Evolutionary conservation across 352 stramenopile species (phyloP), one percentile per base, ranked within the genome.

Genomic region (Phytopythium delawarense): DNA sequence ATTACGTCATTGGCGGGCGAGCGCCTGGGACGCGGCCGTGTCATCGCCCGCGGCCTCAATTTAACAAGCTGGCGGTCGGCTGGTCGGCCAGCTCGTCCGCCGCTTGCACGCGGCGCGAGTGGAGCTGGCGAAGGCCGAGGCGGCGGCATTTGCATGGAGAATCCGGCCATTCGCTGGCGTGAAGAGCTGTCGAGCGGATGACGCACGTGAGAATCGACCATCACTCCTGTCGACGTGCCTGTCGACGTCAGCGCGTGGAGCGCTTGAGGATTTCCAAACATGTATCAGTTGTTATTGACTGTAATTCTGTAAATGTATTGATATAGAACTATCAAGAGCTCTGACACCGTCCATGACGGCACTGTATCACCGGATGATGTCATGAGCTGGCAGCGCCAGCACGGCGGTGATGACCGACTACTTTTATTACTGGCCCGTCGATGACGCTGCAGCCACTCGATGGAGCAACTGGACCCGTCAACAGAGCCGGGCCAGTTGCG

Each of bases 321-420:
- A 23, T 5, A 23, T 45, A 42, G 2, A 15, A 4, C 18, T 7
- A 59, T 50, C 4, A 0, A 15, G 15, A 3, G 49, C 30, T 28
- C 18, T 39, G 49, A 55, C 35, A 40, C 23, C n/a, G 49, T 48
- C 13, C n/a, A 7, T 45, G 53, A 59, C 35, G 34, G 9, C n/a
- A 21, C 18, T 30, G 21, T 49, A 37, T 59, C 34, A 59, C n/a
- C 13, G 35, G 25, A 49, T 59, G 53, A 59, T 59, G 53, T 59
- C 53, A 59, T 59, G 34, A n/a, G 16, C 18, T 11, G 45, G 45
- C 45, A 21, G 9, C 11, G 3, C n/a, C n/a, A 16, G 11, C 45
- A 0, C n/a, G 21, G 45, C n/a, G 49, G 28, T 55, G 49, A 39
- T 55, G 25, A 40, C 15, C 25, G 28, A 55, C 15, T 39, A 13